Evolutionary conservation across 805 yeast genomes (phyloP), one percentile per base, ranked within the genome.

Genomic region (Zygosaccharomyces bisporus): DNA sequence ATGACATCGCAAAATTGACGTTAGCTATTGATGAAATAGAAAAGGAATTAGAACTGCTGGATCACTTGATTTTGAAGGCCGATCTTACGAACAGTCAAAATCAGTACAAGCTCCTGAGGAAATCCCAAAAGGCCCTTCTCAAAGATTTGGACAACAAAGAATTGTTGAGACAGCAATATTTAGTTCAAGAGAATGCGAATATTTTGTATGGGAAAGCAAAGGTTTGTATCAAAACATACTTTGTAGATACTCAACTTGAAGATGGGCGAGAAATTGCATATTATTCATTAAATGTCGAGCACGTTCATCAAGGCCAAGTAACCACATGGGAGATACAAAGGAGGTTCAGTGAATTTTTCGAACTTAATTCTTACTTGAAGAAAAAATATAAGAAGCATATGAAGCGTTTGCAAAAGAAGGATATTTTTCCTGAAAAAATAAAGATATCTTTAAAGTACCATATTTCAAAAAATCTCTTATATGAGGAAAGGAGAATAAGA

Each of bases 291-390:
- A 88, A 83, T 54, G 86, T 91, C 3, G 81, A 80, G 42, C 82
- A 80, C 59, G 67, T 56, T 7, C 65, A 65, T 5, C 77, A 76
- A 2, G 72, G 69, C 2, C 72, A 74, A 4, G 69, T 77, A 2
- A 87, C 90, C 0, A 84, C 87, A 0, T 91, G 97, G 97, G 79
- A 86, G 42, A 85, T 89, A n/a, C 91, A 95, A 0, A 69, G 96
- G 53, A 70, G 98, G 45, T 90, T 81, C 58, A 86, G 86, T 54
- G 96, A 91, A 58, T 90, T 90, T 61, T 80, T 73, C 63, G 77
- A 75, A 49, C 68, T 90, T 25, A 80, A 90, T 57, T 79, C 77
- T 48, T 80, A 84, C 49, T 65, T 90, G 52, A 77, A 73, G 45
- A 61, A 63, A 2, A 69, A 65, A 34, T 82, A 80, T 53, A 43